Base-by-base conservation (phyloP, 768 basidiomycete genomes). In the Lactarius deliciosus region DNA sequence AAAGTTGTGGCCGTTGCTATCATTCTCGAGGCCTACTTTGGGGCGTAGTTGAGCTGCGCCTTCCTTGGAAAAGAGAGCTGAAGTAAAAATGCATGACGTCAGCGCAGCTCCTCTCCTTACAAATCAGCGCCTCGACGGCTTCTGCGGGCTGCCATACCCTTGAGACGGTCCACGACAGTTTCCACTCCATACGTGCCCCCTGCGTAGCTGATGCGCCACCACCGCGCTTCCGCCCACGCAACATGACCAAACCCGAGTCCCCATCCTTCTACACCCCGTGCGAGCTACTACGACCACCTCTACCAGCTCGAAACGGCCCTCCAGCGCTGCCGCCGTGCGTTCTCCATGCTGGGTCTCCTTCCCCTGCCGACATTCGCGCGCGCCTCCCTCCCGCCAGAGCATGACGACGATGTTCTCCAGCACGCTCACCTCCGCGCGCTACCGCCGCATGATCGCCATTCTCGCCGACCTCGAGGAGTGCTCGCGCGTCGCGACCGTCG, bases 181-280 rank as follows among this genome's bases (percentile, higher is more conserved):
- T 70, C 70, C 18, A 63, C 68, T 5, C 64, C 69, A 30, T 76
- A 74, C 54, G 75, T 76, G 2, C 74, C 75, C n/a, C 75, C 73
- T 7, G 72, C 74, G 65, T 72, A 41, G 55, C 57, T 63, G 68
- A 63, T 28, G 59, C 56, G 32, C 66, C 63, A 0, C 60, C 59
- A 30, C 47, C 66, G 1, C 63, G 4, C 22, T 58, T 50, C 57
- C 64, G 61, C 40, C 20, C 56, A 9, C 61, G 7, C 65, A 55
- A 55, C 60, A 71, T 73, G 60, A 56, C 72, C 61, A 73, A 76
- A 69, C 92, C 92, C 0, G 76, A 81, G 22, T 90, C 92, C 9
- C 85, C 92, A 25, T 86, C 85, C 57, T 96, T 94, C 79, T 97
- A 92, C 79, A 93, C 94, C 88, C 18, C 86, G 89, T 40, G 80